Evolutionary conservation across 495 filamentous ascomycete genomes (phyloP), one percentile per base, ranked within the genome.

Genomic region (Aspergillus conjunctus): DNA sequence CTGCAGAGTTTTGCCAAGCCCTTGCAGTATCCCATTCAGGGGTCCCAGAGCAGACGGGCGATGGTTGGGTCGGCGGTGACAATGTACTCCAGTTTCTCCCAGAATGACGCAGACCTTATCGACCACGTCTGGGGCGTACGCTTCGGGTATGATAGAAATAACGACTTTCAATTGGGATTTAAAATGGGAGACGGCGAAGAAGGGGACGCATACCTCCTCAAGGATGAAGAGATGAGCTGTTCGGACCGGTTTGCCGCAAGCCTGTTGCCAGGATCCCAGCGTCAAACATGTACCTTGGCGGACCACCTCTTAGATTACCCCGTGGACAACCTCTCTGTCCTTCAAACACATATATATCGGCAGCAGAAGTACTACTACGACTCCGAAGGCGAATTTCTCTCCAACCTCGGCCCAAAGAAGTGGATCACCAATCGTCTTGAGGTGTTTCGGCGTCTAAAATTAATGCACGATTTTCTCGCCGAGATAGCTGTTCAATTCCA

Each of bases 151-250:
- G 55, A 58, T 31, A 26, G 18, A 32, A 37, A 15, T 6, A 48
- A 50, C 15, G 7, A 21, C 15, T 58, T 58, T 15, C 37, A 26
- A 6, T 32, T 58, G 6, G 55, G 55, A 1, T 37, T 50, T n/a
- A 58, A 12, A 14, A 18, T 50, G 30, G 22, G 30, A 2, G 10
- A 14, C 11, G 15, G 10, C 6, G n/a, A 4, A 12, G 21, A 18
- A 10, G 45, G 55, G 39, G 55, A 58, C 32, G 26, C 6, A 3
- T 58, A 58, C n/a, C 55, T 58, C 34, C 32, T 58, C 14, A 58
- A 58, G 32, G 55, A 58, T 22, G 55, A 58, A 26, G 55, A 58
- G 20, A 58, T 58, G 55, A 58, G 55, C 55, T 58, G 55, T 33
- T 58, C 55, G 3, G 55, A 58, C 32, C 15, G 55, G 20, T 58